A percentile compares a stretch with the other conserved stretches of the same genome.
phyloP scores from a whole-genome alignment of 139 green algal species.

The Diplosphaera chodatii region DNA sequence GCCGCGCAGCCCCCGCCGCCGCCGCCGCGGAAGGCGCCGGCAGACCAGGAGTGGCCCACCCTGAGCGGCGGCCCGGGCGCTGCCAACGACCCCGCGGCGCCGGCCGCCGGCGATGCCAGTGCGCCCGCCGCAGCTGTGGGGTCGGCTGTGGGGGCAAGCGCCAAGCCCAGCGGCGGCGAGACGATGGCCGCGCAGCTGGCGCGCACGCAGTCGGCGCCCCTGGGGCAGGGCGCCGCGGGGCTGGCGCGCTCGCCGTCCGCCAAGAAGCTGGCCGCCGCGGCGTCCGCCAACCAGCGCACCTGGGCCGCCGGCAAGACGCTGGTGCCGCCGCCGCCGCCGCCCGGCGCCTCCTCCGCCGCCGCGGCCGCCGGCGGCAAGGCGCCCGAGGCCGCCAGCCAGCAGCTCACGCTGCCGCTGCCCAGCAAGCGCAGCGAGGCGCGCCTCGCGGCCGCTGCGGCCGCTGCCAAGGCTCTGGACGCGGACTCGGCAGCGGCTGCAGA shows the following conservation, averaged over 20 bases:
- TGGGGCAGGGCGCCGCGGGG: neutral
- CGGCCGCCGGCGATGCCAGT: too few relatives aligned
- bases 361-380: neutral
- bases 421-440: neutral
- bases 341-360: neutral
- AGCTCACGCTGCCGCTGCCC: neutral
- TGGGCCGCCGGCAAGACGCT: constrained; percentile 3
- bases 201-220: constrained; percentile 3
- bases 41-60: constrained; percentile 24
- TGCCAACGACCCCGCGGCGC: neutral
- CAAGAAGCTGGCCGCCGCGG: constrained; percentile 25
- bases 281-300: constrained; percentile 26
- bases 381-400: neutral
- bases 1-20: neutral
- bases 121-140: neutral
- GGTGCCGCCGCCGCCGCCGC: constrained; percentile 1
- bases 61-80: constrained; percentile 6
- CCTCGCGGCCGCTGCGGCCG: neutral
- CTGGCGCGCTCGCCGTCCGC: neutral
- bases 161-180: neutral
- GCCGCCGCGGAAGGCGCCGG: neutral
- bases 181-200: constrained; percentile 42
- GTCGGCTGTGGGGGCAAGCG: constrained; percentile 2
- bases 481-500: neutral
- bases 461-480: neutral